Evolutionary conservation across 176 grass and related monocot species (phyloP).

Genomic region (Ananas comosus): DNA sequence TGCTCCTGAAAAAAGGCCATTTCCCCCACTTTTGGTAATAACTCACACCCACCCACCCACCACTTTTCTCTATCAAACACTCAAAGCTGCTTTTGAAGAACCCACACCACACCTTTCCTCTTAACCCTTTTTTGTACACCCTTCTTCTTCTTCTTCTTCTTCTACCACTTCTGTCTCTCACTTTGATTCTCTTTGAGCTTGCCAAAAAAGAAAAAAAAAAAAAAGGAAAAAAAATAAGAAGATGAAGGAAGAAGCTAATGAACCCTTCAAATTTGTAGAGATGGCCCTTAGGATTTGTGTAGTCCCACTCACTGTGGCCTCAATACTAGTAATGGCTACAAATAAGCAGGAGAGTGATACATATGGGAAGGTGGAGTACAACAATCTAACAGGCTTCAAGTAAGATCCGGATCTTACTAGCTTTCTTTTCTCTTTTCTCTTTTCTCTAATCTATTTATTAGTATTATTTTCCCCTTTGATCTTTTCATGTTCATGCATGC

Average conservation of each 20-base stretch:
- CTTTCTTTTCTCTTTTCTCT: not conserved
- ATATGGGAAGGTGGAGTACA: slow-evolving; percentile 74
- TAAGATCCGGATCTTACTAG: slow-evolving; percentile 14
- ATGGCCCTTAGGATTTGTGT: slow-evolving; percentile 58
- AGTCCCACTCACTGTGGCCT: slow-evolving; percentile 49
- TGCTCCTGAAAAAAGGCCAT: too few species aligned
- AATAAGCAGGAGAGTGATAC: slow-evolving; percentile 54
- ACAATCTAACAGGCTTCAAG: slow-evolving; percentile 70
- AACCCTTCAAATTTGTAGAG: slow-evolving; percentile 29
- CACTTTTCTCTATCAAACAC: not conserved
- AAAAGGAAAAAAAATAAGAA: too few species aligned
- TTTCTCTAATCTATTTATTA: not conserved
- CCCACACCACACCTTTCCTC: not conserved
- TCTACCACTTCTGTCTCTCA: not conserved
- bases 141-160: not conserved
- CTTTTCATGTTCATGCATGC: not conserved
- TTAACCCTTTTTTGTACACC: not conserved
- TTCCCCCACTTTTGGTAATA: too few species aligned
- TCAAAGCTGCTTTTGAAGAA: not conserved
- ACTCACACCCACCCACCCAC: too few species aligned
- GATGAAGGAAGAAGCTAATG: not conserved
- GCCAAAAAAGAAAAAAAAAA: too few species aligned
- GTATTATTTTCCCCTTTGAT: not conserved
- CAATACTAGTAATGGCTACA: slow-evolving; percentile 59
- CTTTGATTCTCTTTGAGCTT: slow-evolving; percentile 3